Evolutionary conservation across 108 stramenopile species (phyloP).

Genomic region (Pseudonitzschia pungens): DNA sequence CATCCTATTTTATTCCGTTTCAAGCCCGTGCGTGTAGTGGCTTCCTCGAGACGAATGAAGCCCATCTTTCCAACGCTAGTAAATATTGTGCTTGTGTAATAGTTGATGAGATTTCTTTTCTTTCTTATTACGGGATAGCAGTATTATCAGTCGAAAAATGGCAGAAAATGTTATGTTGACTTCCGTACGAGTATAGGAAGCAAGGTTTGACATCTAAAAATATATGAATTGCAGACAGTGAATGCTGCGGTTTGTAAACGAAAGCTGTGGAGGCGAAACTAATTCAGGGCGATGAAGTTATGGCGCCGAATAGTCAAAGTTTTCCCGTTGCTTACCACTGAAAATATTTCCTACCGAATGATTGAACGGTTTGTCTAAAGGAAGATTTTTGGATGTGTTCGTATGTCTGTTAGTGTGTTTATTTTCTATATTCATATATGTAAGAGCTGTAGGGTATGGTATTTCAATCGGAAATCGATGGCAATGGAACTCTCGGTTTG

Average conservation of each 20-base stretch:
- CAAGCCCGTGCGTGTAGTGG: no score
- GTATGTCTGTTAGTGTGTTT: neutral
- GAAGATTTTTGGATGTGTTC: neutral
- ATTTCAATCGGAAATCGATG: constrained; percentile 18
- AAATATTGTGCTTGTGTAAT: neutral
- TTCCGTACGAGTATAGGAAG: no score
- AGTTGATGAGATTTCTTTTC: neutral
- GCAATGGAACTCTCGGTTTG: constrained; percentile 70
- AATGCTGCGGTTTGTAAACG: no score
- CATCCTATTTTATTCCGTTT: no score
- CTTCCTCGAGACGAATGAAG: no score
- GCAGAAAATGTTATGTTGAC: no score
- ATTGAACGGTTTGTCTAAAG: neutral
- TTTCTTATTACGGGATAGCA: no score
- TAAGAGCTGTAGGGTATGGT: neutral
- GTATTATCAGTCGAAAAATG: no score
- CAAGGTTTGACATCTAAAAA: no score
- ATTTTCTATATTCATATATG: neutral
- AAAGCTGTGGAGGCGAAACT: no score
- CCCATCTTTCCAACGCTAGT: no score
- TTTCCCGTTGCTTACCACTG: neutral
- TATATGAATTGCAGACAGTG: no score
- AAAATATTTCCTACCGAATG: neutral
- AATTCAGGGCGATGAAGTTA: neutral
- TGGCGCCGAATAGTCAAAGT: neutral